phyloP scores from a whole-genome alignment of 2,329 filamentous ascomycete species.

The Ophiostoma pallidulum region DNA sequence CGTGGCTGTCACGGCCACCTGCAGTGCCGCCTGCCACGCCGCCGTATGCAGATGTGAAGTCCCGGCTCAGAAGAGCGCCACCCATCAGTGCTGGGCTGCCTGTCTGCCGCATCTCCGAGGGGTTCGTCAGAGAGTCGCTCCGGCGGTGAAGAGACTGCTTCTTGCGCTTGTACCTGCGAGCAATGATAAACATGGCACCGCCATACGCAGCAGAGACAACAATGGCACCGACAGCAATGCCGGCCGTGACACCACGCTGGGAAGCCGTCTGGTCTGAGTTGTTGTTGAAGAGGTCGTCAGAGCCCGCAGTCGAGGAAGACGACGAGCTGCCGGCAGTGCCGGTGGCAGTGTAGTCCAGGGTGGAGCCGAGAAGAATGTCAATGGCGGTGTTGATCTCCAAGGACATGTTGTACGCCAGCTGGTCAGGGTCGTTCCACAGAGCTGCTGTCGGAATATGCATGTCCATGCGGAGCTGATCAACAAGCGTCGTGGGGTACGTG shows the following conservation, averaged over 20 bases:
- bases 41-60: constrained; percentile 45
- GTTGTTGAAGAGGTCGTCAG: constrained; percentile 27
- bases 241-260: constrained; percentile 52
- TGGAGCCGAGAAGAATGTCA: constrained; percentile 46
- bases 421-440: constrained; percentile 62
- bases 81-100: constrained; percentile 60
- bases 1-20: constrained; percentile 48
- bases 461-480: constrained; percentile 58
- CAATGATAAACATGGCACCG: constrained; percentile 88
- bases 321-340: constrained; percentile 29
- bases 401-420: constrained; percentile 63
- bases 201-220: constrained; percentile 78
- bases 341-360: constrained; percentile 31
- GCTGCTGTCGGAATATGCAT: constrained; percentile 61
- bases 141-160: constrained; percentile 66
- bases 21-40: constrained; percentile 35
- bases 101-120: constrained; percentile 47
- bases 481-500: constrained; percentile 57
- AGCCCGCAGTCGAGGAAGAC: constrained; percentile 20
- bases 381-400: constrained; percentile 77
- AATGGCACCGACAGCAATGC: constrained; percentile 68
- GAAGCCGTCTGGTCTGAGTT: constrained; percentile 45
- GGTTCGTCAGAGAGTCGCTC: constrained; percentile 61
- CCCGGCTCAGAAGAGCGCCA: constrained; percentile 51
- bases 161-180: constrained; percentile 82